Percentiles rank a stretch among this genome's conserved stretches.
Evolutionary conservation across 2,329 filamentous ascomycete species (phyloP).

Genomic region (Aspergillus calidoustus): DNA sequence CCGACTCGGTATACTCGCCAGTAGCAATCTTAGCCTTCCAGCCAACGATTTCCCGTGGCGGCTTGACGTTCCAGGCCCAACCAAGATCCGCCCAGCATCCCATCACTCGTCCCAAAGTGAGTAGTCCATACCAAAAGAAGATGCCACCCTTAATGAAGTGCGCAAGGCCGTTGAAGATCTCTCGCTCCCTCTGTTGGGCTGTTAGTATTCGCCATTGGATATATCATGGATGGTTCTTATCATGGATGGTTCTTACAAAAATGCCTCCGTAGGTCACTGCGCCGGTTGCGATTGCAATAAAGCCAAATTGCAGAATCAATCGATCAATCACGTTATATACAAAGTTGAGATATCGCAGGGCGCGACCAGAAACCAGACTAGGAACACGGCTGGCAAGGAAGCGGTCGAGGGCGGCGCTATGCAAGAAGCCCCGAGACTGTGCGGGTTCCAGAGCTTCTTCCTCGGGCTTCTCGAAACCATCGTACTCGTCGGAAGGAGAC

Average conservation of each 20-base stretch:
- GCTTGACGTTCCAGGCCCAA: slow-evolving; percentile 93
- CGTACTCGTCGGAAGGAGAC: slow-evolving; percentile 52
- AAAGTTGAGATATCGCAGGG: slow-evolving; percentile 62
- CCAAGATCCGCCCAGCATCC: slow-evolving; percentile 88
- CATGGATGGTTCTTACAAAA: slow-evolving; percentile 65
- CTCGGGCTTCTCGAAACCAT: slow-evolving; percentile 54
- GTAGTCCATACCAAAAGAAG: slow-evolving; percentile 89
- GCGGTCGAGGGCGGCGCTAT: slow-evolving; percentile 51
- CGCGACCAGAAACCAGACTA: slow-evolving; percentile 59
- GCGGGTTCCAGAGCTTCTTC: slow-evolving; percentile 48
- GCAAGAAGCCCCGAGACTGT: slow-evolving; percentile 47
- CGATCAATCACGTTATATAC: slow-evolving; percentile 74
- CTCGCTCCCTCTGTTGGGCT: slow-evolving; percentile 61
- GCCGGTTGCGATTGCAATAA: slow-evolving; percentile 72
- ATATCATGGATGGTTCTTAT: slow-evolving; percentile 53
- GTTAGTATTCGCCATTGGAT: slow-evolving; percentile 16
- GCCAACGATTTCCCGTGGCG: slow-evolving; percentile 59
- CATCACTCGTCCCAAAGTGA: slow-evolving; percentile 87
- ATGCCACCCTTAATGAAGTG: slow-evolving; percentile 95
- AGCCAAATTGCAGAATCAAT: slow-evolving; percentile 76
- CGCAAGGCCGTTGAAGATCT: slow-evolving; percentile 82
- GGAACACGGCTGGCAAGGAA: slow-evolving; percentile 61
- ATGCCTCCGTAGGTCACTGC: slow-evolving; percentile 79
- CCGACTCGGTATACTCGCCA: slow-evolving; percentile 87
- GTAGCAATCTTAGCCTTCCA: slow-evolving; percentile 69